phyloP scores from a whole-genome alignment of 257 asterid species.

The Forsythia suspensa region DNA sequence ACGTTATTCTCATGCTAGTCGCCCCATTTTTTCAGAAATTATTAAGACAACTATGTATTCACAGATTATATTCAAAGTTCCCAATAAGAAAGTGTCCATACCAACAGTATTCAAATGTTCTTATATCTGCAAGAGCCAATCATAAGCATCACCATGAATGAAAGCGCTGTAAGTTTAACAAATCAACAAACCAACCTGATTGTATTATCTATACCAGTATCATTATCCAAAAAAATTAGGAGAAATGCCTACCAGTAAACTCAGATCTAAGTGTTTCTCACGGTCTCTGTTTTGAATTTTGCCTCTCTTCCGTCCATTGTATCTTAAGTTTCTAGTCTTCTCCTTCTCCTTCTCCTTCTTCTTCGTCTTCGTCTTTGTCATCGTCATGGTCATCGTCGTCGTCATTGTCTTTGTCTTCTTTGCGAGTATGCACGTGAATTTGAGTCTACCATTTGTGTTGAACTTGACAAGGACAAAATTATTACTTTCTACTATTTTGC shows the following conservation, averaged over 20 bases:
- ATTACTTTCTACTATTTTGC: background rate
- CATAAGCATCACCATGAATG: background rate
- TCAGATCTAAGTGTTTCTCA: constrained; percentile 63
- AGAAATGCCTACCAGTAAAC: constrained; percentile 58
- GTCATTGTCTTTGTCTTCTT: too few species aligned
- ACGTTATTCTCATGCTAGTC: too few species aligned
- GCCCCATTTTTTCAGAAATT: constrained; percentile 39
- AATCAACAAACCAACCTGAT: background rate
- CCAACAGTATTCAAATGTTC: constrained; percentile 68
- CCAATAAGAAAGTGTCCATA: constrained; percentile 18
- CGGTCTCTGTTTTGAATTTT: constrained; percentile 44
- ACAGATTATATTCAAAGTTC: too few species aligned
- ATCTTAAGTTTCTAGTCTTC: too few species aligned
- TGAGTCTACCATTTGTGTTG: too few species aligned
- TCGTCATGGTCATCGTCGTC: too few species aligned
- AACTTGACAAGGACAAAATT: too few species aligned
- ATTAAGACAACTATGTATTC: too few species aligned
- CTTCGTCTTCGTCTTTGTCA: too few species aligned
- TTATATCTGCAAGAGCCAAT: constrained; percentile 51
- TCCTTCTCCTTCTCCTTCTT: too few species aligned
- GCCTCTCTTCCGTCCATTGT: too few species aligned
- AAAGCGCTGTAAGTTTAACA: background rate
- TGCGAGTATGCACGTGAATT: too few species aligned
- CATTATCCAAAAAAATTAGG: background rate
- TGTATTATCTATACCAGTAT: background rate